These are phyloP conservation scores for Schizochytrium sp. DNA, from an alignment of 108 stramenopile genomes.

Conservation along the genomic window DNA sequence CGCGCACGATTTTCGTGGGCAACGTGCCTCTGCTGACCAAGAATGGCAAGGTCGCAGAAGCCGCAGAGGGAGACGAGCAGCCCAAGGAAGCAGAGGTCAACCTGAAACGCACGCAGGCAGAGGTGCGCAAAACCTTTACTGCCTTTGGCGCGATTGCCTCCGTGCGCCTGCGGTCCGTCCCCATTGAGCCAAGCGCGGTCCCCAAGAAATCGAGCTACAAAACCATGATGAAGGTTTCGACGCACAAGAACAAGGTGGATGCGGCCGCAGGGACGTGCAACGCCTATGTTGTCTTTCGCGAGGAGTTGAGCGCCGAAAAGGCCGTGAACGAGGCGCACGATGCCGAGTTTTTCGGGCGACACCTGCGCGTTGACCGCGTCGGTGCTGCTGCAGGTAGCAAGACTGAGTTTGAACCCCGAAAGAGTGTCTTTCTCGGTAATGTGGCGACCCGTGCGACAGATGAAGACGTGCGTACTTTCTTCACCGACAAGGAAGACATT, in stretches of 20 bases:
- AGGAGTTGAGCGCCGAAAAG: background rate
- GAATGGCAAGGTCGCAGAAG: no score
- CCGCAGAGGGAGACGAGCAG: background rate
- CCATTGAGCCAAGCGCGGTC: background rate
- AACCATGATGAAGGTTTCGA: background rate
- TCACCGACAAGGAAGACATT: background rate
- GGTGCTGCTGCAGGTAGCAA: background rate
- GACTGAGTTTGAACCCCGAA: background rate
- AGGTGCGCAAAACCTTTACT: background rate
- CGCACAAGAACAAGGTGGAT: background rate
- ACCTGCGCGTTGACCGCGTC: background rate
- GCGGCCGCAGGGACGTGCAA: background rate
- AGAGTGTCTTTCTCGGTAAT: background rate
- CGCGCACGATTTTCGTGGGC: slow-evolving; percentile 8
- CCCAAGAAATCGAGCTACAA: background rate
- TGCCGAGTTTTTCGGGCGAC: background rate
- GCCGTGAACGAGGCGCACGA: background rate
- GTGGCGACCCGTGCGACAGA: background rate
- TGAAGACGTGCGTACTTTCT: background rate
- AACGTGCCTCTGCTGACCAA: background rate
- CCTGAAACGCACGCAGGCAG: background rate
- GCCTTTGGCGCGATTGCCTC: background rate
- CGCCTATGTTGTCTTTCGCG: background rate
- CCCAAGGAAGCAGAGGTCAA: background rate
- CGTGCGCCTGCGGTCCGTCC: background rate